Conservation (phyloP, 2,329 filamentous ascomycete genomes). For the Alternaria sp. region DNA sequence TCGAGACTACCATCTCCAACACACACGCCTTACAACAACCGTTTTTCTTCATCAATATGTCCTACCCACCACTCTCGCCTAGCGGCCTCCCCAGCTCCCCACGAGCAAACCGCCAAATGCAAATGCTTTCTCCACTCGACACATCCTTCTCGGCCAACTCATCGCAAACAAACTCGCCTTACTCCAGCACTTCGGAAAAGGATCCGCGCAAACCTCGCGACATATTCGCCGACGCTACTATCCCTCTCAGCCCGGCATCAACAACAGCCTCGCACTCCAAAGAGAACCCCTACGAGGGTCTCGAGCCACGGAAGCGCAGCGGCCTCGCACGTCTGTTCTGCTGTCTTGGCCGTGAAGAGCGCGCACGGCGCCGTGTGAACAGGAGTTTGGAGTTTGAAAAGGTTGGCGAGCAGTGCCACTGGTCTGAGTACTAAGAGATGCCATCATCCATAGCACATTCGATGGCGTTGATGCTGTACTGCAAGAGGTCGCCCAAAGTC, state of each 20-base stretch:
- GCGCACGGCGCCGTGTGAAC: slow-evolving; percentile 28
- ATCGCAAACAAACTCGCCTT: slow-evolving; percentile 18
- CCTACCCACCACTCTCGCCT: slow-evolving; percentile 22
- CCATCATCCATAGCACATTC: neutral
- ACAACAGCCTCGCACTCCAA: slow-evolving; percentile 17
- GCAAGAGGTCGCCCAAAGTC: neutral
- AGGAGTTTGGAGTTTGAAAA: slow-evolving; percentile 36
- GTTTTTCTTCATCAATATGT: slow-evolving; percentile 7
- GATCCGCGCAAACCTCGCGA: slow-evolving; percentile 16
- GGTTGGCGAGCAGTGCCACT: slow-evolving; percentile 39
- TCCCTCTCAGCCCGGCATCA: slow-evolving; percentile 40
- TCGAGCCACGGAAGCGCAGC: slow-evolving; percentile 37
- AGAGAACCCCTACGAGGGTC: slow-evolving; percentile 31
- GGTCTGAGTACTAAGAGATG: slow-evolving; percentile 35
- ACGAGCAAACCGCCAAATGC: slow-evolving; percentile 25
- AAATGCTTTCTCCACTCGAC: slow-evolving; percentile 27
- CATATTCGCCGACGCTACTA: slow-evolving; percentile 45
- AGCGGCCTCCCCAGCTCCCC: slow-evolving; percentile 34
- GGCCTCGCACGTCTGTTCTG: slow-evolving; percentile 40
- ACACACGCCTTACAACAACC: neutral
- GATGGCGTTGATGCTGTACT: neutral
- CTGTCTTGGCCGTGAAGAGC: slow-evolving; percentile 43
- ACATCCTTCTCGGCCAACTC: slow-evolving; percentile 23
- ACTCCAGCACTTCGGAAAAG: slow-evolving; percentile 24
- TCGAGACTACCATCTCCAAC: neutral